Base-by-base conservation (phyloP, 202 grass and related monocot species). In the Schoenoplectus tabernaemontani region DNA sequence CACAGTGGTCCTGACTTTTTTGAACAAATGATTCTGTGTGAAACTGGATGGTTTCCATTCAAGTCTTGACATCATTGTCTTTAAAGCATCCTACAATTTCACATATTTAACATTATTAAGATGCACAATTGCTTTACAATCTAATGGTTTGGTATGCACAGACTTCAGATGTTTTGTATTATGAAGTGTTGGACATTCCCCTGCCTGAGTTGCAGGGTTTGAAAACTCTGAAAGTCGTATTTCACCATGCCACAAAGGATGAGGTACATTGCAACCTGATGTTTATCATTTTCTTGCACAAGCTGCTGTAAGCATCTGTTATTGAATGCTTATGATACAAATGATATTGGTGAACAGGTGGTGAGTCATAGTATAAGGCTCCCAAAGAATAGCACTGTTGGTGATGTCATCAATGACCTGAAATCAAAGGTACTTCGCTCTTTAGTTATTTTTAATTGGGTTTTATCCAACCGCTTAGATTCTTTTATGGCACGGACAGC, bases 101-200 rank as follows among this genome's bases (percentile, higher is more conserved):
- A n/a, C n/a, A n/a, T n/a, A n/a, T n/a, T n/a, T n/a, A n/a, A n/a
- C n/a, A n/a, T n/a, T n/a, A n/a, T n/a, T n/a, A 75, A 54, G 28
- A 75, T 54, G 15, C 22, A 19, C 17, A 15, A 36, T 36, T 75
- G 47, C 36, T 53, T 75, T 10, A 75, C 28, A 75, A 75, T 13
- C 70, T 54, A 34, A 75, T 75, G 47, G 28, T 34, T 75, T 53
- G 70, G 16, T 47, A 75, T 75, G 23, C 54, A 17, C 85, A 96
- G 93, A 97, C 87, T 86, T 97, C 95, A 59, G 95, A 97, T 85
- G 94, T 97, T 65, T 85, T 97, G 78, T 97, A 97, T 86, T 97
- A 97, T 62, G 95, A 97, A 84, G 91, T 93, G 34, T 67, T 97
- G 75, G 95, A 97, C 62, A 97, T 97, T 87, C 95, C 95, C 33